Conservation (phyloP, 2,329 filamentous ascomycete genomes). For the Eutypella sp. region DNA sequence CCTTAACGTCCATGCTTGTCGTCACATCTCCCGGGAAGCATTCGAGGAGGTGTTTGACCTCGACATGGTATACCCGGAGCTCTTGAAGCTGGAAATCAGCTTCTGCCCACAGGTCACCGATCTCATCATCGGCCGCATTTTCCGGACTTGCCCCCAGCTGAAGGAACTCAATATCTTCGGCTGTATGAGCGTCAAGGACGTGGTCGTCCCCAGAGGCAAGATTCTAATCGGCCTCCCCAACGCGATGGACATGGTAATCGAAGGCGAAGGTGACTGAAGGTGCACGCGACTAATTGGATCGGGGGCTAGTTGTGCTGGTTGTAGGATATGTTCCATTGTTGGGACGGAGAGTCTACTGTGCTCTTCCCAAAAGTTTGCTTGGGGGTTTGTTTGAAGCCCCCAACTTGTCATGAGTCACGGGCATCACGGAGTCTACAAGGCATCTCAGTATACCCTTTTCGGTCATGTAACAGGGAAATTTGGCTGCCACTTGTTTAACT, state of each 20-base stretch:
- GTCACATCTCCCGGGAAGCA: slow-evolving; percentile 68
- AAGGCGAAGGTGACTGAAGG: slow-evolving; percentile 27
- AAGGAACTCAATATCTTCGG: slow-evolving; percentile 59
- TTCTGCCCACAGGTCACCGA: slow-evolving; percentile 69
- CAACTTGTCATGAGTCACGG: too few relatives aligned
- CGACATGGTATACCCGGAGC: slow-evolving; percentile 57
- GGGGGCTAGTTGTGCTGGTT: background rate
- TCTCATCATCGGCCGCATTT: slow-evolving; percentile 58
- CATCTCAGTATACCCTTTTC: too few relatives aligned
- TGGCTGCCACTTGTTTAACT: too few relatives aligned
- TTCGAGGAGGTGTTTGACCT: slow-evolving; percentile 70
- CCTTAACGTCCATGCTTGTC: slow-evolving; percentile 77
- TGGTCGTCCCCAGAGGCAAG: slow-evolving; percentile 35
- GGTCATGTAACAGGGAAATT: too few relatives aligned
- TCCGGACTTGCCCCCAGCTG: slow-evolving; percentile 57
- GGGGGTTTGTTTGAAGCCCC: too few relatives aligned
- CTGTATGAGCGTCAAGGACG: slow-evolving; percentile 50
- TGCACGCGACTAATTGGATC: background rate
- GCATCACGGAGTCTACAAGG: too few relatives aligned
- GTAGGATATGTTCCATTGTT: too few relatives aligned
- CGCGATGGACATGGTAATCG: slow-evolving; percentile 37
- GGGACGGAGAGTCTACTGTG: too few relatives aligned
- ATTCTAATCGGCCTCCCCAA: slow-evolving; percentile 39
- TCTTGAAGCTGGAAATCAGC: slow-evolving; percentile 70
- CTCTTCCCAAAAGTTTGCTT: too few relatives aligned